Base-by-base conservation (phyloP, 1,284 basidiomycete species). In the Ustilago nuda region DNA sequence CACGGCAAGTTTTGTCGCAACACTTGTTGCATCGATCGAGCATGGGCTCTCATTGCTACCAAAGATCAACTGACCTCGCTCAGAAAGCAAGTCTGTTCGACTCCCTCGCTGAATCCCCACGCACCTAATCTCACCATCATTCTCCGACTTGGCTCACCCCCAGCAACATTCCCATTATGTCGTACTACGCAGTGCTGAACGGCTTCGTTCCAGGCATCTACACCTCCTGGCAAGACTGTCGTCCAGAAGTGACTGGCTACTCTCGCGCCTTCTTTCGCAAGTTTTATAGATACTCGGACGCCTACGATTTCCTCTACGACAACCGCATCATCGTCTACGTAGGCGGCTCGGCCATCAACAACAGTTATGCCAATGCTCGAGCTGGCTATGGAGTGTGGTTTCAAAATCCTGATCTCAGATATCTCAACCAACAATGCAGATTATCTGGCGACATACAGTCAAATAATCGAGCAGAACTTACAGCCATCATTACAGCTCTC, bases 391-490 rank as follows among this genome's bases (percentile, higher is more conserved):
- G 30, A 6, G 27, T 52, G 4, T 32, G 8, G 9, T 52, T 52
- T 30, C 30, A 46, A 19, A 23, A 46, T 23, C 13, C 13, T 8
- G 9, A 32, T 12, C 30, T 52, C 15, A 12, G n/a, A 11, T 30
- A 52, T n/a, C 8, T 52, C 27, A 52, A 52, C 32, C 6, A 35
- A 30, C 4, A n/a, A 35, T 5, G 32, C 50, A 32, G 50, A 32
- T 17, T 52, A 4, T 4, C 7, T 8, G 50, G 32, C 8, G 12
- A 5, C 11, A 12, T 7, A n/a, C 50, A 52, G 30, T 33, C 50
- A 5, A 52, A 35, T 17, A 52, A 52, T 27, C 32, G 50, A 6
- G 50, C 50, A 7, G 50, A 52, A 52, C 50, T 52, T 33, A n/a
- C 8, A 11, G 32, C 30, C 9, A 11, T 35, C 4, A 35, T 52